Conservation (phyloP, 768 basidiomycete species). For the Leccinum arenicola region DNA sequence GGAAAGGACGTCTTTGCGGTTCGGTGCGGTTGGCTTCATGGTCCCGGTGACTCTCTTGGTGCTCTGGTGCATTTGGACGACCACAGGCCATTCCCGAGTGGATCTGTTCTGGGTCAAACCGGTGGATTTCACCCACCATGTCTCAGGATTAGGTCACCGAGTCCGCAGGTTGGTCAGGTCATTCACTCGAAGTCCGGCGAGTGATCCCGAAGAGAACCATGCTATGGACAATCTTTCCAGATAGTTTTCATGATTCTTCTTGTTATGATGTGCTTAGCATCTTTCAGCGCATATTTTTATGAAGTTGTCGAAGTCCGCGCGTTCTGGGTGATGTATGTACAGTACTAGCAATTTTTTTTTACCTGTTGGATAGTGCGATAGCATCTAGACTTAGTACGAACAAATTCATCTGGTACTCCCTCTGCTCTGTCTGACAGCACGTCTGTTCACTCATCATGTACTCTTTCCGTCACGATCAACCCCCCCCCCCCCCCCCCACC, state of each 20-base stretch:
- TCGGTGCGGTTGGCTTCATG: slow-evolving; percentile 32
- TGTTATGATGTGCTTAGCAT: not conserved
- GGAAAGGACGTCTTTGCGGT: slow-evolving; percentile 9
- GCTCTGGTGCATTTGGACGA: slow-evolving; percentile 42
- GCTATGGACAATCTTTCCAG: not conserved
- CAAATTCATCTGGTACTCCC: too few relatives aligned
- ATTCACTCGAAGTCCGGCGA: not conserved
- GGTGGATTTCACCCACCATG: not conserved
- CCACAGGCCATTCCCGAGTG: slow-evolving; percentile 6
- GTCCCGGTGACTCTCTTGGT: slow-evolving; percentile 32
- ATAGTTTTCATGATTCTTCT: not conserved
- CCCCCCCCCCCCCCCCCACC: too few relatives aligned
- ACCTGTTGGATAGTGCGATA: too few relatives aligned
- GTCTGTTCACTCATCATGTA: too few relatives aligned
- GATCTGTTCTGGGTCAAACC: not conserved
- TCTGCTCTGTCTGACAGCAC: too few relatives aligned
- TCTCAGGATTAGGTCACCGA: not conserved
- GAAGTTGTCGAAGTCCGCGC: not conserved
- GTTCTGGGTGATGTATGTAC: too few relatives aligned
- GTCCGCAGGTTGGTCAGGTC: not conserved
- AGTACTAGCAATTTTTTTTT: too few relatives aligned
- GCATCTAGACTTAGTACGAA: too few relatives aligned
- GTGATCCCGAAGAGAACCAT: not conserved
- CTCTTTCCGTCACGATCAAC: too few relatives aligned
- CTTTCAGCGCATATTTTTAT: not conserved